Conservation (phyloP, 352 stramenopile species). For the Thraustotheca clavata region DNA sequence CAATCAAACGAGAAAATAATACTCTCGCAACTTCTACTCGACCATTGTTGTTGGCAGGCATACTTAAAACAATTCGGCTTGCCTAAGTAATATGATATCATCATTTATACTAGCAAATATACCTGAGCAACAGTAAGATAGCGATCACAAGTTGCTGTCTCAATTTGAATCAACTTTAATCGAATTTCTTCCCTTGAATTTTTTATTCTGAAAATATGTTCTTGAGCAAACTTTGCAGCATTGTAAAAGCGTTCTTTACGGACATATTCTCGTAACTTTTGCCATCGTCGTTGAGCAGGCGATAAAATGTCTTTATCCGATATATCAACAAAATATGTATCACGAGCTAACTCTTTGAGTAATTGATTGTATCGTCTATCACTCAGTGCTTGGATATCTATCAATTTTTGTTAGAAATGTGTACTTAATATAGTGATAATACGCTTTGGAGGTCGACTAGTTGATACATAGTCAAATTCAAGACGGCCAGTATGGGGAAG, state of each 20-base stretch:
- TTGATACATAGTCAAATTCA: conserved; percentile 88
- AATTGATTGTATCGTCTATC: conserved; percentile 63
- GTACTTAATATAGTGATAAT: conserved; percentile 18
- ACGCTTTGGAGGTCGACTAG: conserved; percentile 49
- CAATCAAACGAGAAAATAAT: conserved; percentile 65
- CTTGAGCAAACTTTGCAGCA: not conserved
- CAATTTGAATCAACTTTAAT: conserved; percentile 74
- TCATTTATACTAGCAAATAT: not conserved
- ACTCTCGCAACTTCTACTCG: conserved; percentile 57
- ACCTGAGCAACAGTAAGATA: conserved; percentile 60
- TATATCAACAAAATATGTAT: conserved; percentile 8
- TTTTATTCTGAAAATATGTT: conserved; percentile 20
- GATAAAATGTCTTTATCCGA: not conserved
- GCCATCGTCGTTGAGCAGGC: not conserved
- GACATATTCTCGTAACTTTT: conserved; percentile 18
- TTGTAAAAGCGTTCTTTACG: conserved; percentile 9
- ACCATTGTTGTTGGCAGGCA: conserved; percentile 50
- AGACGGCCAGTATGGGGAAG: conserved; percentile 63
- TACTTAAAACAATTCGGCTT: conserved; percentile 60
- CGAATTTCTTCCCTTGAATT: conserved; percentile 48
- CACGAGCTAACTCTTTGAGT: conserved; percentile 40
- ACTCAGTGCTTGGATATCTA: conserved; percentile 35
- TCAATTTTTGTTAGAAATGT: not conserved
- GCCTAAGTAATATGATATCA: conserved; percentile 23
- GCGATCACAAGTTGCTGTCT: conserved; percentile 62